Base-by-base conservation (phyloP, 2,329 filamentous ascomycete genomes). In the Colletotrichum sp. region DNA sequence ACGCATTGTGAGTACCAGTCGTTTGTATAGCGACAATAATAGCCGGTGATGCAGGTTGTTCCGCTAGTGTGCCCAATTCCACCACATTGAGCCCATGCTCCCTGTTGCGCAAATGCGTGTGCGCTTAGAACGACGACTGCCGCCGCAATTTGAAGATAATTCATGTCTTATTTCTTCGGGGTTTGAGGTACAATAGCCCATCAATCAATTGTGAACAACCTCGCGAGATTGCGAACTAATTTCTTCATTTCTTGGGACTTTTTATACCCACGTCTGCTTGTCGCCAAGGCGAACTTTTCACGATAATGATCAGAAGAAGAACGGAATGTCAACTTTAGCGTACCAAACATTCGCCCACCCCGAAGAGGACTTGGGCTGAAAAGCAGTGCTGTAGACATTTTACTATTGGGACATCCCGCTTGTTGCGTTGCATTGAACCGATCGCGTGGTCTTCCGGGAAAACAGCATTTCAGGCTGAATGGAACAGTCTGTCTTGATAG, bases 1-100 rank as follows among this genome's bases (percentile, higher is more conserved):
- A 81, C 52, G 24, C 87, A 88, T 77, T 89, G 87, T 68, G 81
- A 84, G 77, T 88, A 89, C 78, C 81, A 88, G 18, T 84, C 79
- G 77, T 87, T 87, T 13, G 80, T 74, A 39, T 81, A 81, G 4
- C 73, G 79, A 79, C 87, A 89, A 1, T 78, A 80, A 68, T 86
- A 87, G 7, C 87, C 87, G 16, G 83, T 81, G n/a, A 86, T 81
- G 64, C 87, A 89, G 0, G 83, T 84, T 4, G 82, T 87, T 2
- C 79, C 34, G 6, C 87, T 86, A 14, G 79, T 79, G 79, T 81
- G 87, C 48, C 76, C 77, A 13, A 79, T 80, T 30, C 87, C 87
- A 57, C 87, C 87, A 57, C 87, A 89, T 77, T 88, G 87, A 4
- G 75, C 82, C 79, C 82, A 89, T 2, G 72, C 57, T 2, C 64